Evolutionary conservation across 257 asterid species (phyloP).

Genomic region (Jaltomata sinuosa): DNA sequence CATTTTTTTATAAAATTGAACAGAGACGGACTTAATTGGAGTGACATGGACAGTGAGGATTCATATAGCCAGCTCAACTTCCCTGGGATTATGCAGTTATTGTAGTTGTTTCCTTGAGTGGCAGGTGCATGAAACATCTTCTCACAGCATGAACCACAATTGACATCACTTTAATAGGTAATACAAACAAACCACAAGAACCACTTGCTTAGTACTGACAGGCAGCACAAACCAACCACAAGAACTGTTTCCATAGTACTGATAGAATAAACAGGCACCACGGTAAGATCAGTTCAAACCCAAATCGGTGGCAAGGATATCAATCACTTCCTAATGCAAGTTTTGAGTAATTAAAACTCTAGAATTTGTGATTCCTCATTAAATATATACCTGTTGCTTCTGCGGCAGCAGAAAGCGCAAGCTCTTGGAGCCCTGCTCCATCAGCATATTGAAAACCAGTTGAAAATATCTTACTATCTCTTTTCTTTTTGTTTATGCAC

Average conservation of each 20-base stretch:
- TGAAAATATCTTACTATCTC: not conserved
- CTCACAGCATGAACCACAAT: not conserved
- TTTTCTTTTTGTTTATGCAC: slow-evolving; percentile 3
- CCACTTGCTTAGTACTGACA: not conserved
- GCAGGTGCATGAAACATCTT: not conserved
- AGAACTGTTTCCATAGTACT: not conserved
- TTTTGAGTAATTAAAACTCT: not conserved
- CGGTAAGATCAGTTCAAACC: not conserved
- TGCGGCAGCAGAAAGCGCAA: slow-evolving; percentile 8
- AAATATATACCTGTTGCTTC: slow-evolving; percentile 14
- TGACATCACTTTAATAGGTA: not conserved
- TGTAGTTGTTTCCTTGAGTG: not conserved
- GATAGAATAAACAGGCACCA: not conserved
- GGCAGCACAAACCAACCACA: not conserved
- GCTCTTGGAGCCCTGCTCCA: not conserved
- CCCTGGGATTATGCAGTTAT: not conserved
- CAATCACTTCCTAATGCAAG: not conserved
- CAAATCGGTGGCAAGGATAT: not conserved
- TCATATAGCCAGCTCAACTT: not conserved
- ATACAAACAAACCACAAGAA: not conserved
- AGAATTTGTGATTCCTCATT: not conserved
- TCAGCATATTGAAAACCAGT: not conserved
- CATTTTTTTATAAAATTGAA: not conserved
- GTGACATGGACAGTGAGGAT: not conserved
- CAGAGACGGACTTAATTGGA: not conserved